Percentiles rank a stretch among this genome's conserved stretches.
phyloP scores from a whole-genome alignment of 2,329 filamentous ascomycete genomes.

The Coniochaeta sp. region DNA sequence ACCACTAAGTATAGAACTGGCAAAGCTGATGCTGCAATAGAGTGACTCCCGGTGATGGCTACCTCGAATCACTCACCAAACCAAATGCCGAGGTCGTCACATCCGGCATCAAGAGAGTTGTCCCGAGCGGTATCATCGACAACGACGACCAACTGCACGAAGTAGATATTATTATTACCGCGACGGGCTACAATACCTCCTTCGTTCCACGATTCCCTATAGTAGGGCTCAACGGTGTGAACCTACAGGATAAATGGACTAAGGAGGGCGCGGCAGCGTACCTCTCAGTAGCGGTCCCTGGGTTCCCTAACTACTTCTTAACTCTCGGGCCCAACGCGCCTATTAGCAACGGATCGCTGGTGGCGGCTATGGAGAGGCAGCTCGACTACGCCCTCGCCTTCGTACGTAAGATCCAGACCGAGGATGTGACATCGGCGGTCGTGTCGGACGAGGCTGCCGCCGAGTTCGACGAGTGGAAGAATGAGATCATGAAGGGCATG shows the following conservation, averaged over 20 bases:
- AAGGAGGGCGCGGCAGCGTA: constrained; percentile 51
- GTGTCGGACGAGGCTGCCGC: constrained; percentile 52
- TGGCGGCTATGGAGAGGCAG: constrained; percentile 57
- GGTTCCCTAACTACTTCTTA: constrained; percentile 57
- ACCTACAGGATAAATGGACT: constrained; percentile 34
- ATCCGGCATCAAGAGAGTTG: constrained; percentile 46
- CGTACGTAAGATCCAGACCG: constrained; percentile 54
- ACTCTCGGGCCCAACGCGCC: constrained; percentile 50
- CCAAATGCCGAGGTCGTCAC: constrained; percentile 52
- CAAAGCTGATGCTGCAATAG: constrained; percentile 27
- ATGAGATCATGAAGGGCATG: constrained; percentile 42
- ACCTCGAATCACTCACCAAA: constrained; percentile 52
- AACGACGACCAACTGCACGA: constrained; percentile 43
- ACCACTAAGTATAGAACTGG: constrained; percentile 30
- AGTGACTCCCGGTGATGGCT: constrained; percentile 54
- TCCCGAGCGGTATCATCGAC: constrained; percentile 46
- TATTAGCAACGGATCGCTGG: constrained; percentile 55
- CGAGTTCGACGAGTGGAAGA: constrained; percentile 48
- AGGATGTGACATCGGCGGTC: constrained; percentile 55
- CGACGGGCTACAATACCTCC: constrained; percentile 55
- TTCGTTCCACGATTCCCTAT: constrained; percentile 52
- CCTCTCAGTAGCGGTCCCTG: constrained; percentile 52
- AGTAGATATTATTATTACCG: constrained; percentile 56
- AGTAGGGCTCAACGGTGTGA: constrained; percentile 29
- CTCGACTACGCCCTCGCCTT: constrained; percentile 57